Evolutionary conservation across 768 basidiomycete species (phyloP), one percentile per base, ranked within the genome.

Genomic region (Rhizopogon roseolus): DNA sequence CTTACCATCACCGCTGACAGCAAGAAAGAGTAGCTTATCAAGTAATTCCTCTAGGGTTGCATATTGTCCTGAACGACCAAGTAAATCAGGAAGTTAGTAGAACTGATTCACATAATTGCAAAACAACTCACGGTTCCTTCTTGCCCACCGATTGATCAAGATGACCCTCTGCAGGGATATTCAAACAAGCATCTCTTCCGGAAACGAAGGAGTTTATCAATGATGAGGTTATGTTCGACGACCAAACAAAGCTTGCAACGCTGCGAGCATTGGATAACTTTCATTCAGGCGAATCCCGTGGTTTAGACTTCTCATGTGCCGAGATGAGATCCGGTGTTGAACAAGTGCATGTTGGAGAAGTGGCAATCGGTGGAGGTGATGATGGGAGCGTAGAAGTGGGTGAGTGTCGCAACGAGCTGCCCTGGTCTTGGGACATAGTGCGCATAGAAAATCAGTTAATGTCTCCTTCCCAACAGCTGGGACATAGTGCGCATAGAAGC

Each of bases 1-100:
- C 65, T 72, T 58, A 92, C 90, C 90, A 65, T 93, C 91, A 49
- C 88, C 89, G 61, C 88, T 91, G 50, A 93, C 85, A 42, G 87
- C 81, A 65, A 93, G 72, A 65, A 93, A 93, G 9, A 93, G 70
- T 2, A 93, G 75, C 64, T 90, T 92, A 65, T 93, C 88, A 39
- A 93, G 71, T 40, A 93, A 72, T 59, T 91, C 88, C 4, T 92
- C 89, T 50, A 92, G 63, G 39, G 84, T 85, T 44, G 85, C 85
- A 78, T 84, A 92, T 54, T 86, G 83, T 17, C 81, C 76, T 22
- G 86, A 81, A 58, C 83, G 74, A 48, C 76, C 78, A 58, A 42
- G 51, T 50, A 37, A 29, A 54, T 34, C n/a, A 25, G 3, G 10
- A n/a, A 5, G n/a, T 64, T 36, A 67, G 60, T 49, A 37, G 32